phyloP scores from a whole-genome alignment of 2,329 filamentous ascomycete genomes.

The Orbilia ellipsospora region DNA sequence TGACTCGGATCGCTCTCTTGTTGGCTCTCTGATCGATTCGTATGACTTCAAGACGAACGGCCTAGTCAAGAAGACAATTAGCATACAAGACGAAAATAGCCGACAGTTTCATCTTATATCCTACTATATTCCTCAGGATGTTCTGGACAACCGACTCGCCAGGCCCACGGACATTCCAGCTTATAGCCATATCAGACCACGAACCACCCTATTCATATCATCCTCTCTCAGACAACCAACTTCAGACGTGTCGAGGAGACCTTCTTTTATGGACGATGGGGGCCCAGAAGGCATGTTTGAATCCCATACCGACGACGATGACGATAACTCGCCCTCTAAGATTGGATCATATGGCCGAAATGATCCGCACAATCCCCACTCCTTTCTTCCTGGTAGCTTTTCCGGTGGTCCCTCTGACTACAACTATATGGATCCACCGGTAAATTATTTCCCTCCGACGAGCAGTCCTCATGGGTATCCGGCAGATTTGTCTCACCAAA shows the following conservation, averaged over 20 bases:
- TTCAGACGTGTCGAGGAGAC: slow-evolving; percentile 49
- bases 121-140: slow-evolving; percentile 86
- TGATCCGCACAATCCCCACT: slow-evolving; percentile 46
- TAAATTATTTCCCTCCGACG: slow-evolving; percentile 48
- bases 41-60: slow-evolving; percentile 87
- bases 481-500: slow-evolving; percentile 32
- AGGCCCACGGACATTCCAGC: slow-evolving; percentile 68
- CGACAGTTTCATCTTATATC: slow-evolving; percentile 83
- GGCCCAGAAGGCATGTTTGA: slow-evolving; percentile 45
- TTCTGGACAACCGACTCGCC: slow-evolving; percentile 71
- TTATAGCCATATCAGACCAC: slow-evolving; percentile 37
- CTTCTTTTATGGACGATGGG: slow-evolving; percentile 52
- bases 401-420: slow-evolving; percentile 49
- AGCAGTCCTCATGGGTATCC: slow-evolving; percentile 47
- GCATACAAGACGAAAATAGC: slow-evolving; percentile 77
- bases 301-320: slow-evolving; percentile 49
- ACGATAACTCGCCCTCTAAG: slow-evolving; percentile 42
- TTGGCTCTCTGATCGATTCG: slow-evolving; percentile 87
- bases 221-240: slow-evolving; percentile 51
- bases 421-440: slow-evolving; percentile 41
- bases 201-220: slow-evolving; percentile 43
- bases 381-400: slow-evolving; percentile 51
- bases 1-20: slow-evolving; percentile 69
- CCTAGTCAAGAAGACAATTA: slow-evolving; percentile 92
- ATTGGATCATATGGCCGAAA: slow-evolving; percentile 46